These are phyloP conservation scores for Handroanthus guayacan DNA, from an alignment of 257 asterid genomes.

Conservation along the genomic window DNA sequence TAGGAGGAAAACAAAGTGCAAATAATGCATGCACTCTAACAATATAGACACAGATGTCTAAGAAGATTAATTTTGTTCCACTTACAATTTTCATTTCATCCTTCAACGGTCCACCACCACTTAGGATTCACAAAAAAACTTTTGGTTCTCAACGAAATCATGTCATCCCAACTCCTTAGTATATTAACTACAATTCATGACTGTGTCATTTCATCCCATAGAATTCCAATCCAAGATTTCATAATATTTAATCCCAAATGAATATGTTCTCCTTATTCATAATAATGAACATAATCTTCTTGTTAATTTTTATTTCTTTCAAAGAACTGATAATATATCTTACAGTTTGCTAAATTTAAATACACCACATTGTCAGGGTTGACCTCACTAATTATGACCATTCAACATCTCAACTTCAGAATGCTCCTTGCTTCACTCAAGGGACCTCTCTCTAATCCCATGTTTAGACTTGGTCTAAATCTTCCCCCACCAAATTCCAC, in stretches of 20 bases:
- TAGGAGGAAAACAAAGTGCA: not conserved
- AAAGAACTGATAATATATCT: not conserved
- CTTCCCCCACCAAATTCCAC: conserved; percentile 1
- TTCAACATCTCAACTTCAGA: not conserved
- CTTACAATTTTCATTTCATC: not conserved
- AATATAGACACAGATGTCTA: not conserved
- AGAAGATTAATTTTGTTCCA: not conserved
- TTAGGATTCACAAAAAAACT: not conserved
- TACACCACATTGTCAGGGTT: not conserved
- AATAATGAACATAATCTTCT: not conserved
- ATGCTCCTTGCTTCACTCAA: not conserved
- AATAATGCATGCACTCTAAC: not conserved
- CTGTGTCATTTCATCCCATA: too few relatives aligned
- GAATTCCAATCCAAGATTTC: not conserved
- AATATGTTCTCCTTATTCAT: not conserved
- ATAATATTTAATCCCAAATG: not conserved
- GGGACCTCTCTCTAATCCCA: not conserved
- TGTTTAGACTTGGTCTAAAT: not conserved
- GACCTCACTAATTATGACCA: not conserved
- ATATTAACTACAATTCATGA: not conserved
- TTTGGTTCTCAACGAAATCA: not conserved
- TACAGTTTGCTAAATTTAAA: not conserved
- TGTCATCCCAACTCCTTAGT: not conserved
- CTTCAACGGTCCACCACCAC: not conserved
- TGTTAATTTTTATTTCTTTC: too few relatives aligned